Conservation (phyloP, 1,284 basidiomycete species). For the Cutaneotrichosporon sp. region DNA sequence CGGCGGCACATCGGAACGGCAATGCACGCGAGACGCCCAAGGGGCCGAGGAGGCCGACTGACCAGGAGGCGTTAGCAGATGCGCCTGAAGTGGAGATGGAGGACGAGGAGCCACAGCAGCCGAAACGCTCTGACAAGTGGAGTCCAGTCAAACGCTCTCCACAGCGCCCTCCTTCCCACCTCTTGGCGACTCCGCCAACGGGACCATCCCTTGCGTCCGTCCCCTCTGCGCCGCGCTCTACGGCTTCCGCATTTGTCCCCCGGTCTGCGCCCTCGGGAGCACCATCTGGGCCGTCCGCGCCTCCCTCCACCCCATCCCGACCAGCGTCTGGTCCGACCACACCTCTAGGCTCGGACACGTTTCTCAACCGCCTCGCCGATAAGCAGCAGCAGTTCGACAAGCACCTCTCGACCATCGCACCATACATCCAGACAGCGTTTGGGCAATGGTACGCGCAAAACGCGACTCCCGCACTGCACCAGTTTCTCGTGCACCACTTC, state of each 20-base stretch:
- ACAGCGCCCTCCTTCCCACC: background rate
- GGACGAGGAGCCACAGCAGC: constrained; percentile 6
- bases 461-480: constrained; percentile 22
- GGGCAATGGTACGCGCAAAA: constrained; percentile 32
- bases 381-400: constrained; percentile 24
- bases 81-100: constrained; percentile 10
- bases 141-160: constrained; percentile 3
- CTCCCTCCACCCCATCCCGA: background rate
- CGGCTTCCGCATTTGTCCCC: too few species aligned
- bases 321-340: background rate
- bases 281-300: background rate
- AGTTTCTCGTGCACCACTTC: constrained; percentile 40
- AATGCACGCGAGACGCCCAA: background rate
- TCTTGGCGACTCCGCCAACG: background rate
- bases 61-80: background rate
- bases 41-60: background rate
- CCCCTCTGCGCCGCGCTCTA: too few species aligned
- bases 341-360: constrained; percentile 2
- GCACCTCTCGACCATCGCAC: constrained; percentile 26
- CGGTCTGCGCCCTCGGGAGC: background rate
- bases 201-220: background rate
- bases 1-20: background rate
- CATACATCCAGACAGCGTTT: constrained; percentile 40
- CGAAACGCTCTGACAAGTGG: constrained; percentile 11
- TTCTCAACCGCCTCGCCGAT: constrained; percentile 22